Evolutionary conservation across 2,329 filamentous ascomycete species (phyloP), one percentile per base, ranked within the genome.

Genomic region (Eutypa lata): DNA sequence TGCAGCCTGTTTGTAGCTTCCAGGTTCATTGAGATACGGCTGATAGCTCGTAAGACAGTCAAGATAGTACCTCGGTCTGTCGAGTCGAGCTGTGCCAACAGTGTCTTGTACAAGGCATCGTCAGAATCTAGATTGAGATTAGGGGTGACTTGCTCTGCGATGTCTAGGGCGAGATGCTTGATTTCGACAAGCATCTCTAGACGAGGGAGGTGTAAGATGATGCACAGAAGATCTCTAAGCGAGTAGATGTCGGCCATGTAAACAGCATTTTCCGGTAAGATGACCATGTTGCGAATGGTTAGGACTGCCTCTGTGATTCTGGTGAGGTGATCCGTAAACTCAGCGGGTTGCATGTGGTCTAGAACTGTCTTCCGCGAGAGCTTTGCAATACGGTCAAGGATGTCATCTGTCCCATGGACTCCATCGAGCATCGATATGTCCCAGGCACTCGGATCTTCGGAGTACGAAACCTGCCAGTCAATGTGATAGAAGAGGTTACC

Each of bases 201-300:
- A 11, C 82, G 75, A 2, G 92, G 92, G 2, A 97, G 79, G 61
- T 87, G 89, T 44, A 97, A 76, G 22, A 90, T 79, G 57, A 97
- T 89, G 65, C 90, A 89, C 52, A 97, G 77, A 48, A 95, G 81
- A 63, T 97, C 92, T 65, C 88, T 87, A 38, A 95, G 76, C 1
- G 91, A 79, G 16, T 83, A 83, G 55, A 93, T 85, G 22, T 88
- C 84, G 5, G 90, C 82, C 63, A 96, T 81, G 67, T 91, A 94
- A 22, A 81, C 74, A 0, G 93, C 93, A 66, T 99, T 99, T 57
- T 96, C 91, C 21, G 87, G 83, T 19, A 97, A 77, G 71, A 95
- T 89, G n/a, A 92, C 87, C 91, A 99, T 97, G 69, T 99, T 99
- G 49, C 94, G 85, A 43, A 97, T 78, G 18, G 96, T 92, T 46